Base-by-base conservation (phyloP, 495 filamentous ascomycete genomes). In the Talaromyces proteolyticus region DNA sequence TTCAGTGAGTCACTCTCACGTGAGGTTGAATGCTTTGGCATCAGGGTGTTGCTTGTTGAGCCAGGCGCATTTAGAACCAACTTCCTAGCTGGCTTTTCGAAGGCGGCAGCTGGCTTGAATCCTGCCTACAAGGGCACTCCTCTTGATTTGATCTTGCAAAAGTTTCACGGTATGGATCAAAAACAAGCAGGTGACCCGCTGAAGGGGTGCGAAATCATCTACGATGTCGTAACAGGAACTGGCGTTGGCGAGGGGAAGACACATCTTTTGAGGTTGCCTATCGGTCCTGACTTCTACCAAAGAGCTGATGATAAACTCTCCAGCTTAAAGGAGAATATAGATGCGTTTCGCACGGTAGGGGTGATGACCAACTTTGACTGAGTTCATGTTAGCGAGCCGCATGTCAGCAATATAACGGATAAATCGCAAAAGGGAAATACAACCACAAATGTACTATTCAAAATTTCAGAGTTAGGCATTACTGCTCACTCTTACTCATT, bases 61-160 rank as follows among this genome's bases (percentile, higher is more conserved):
- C 61, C 58, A 5, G 62, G 62, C n/a, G 47, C 14, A 6, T 61
- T 65, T 49, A 49, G 62, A 11, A 65, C 62, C 6, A 52, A 47
- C 20, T 48, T 55, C 19, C 14, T 57, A 49, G 18, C 14, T 41
- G 38, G 29, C 8, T 34, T 2, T 4, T 34, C 29, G 8, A 34
- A 49, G 20, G 34, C 47, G n/a, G 47, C 47, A 24, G 47, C 34
- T 26, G 47, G 47, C 14, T 23, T 49, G 34, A 49, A 41, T 36
- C 5, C 37, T 24, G 47, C 24, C 3, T 49, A 49, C n/a, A 34
- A 18, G 17, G 47, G 47, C 3, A 49, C 47, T 21, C 53, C 56
- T 3, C 37, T 61, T 6, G 56, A 64, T 0, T 5, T 44, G 23
- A 44, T 49, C 10, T 41, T 59, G 2, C 18, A 56, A 2, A 24